Conservation (phyloP, 2,329 filamentous ascomycete genomes). For the Fusarium sp. region DNA sequence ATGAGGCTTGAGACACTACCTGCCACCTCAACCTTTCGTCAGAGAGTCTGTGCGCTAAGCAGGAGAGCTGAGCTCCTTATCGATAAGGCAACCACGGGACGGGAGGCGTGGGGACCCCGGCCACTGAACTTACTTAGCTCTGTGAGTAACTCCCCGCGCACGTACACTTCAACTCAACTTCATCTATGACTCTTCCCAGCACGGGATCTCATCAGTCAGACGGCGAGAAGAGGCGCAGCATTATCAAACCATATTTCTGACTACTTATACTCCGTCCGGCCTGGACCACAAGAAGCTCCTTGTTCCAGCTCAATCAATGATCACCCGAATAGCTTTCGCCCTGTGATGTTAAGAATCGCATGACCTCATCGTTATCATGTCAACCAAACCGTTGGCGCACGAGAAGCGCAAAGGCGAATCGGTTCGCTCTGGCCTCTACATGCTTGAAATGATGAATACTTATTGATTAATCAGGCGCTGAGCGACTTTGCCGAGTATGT, state of each 20-base stretch:
- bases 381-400: slow-evolving; percentile 74
- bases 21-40: neutral
- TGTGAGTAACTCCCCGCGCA: slow-evolving; percentile 43
- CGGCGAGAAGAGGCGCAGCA: slow-evolving; percentile 38
- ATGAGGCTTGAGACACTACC: slow-evolving; percentile 25
- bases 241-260: slow-evolving; percentile 3
- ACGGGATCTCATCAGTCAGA: slow-evolving; percentile 35
- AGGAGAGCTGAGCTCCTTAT: slow-evolving; percentile 25
- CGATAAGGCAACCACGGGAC: slow-evolving; percentile 26
- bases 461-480: slow-evolving; percentile 67
- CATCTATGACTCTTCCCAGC: slow-evolving; percentile 44
- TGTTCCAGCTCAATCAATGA: slow-evolving; percentile 44
- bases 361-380: slow-evolving; percentile 58
- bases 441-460: neutral
- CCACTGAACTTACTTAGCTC: neutral
- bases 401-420: slow-evolving; percentile 90
- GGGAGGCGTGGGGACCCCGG: slow-evolving; percentile 8
- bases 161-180: slow-evolving; percentile 14
- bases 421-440: slow-evolving; percentile 59
- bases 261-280: slow-evolving; percentile 18
- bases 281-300: neutral
- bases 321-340: slow-evolving; percentile 41
- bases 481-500: slow-evolving; percentile 99
- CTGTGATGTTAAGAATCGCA: slow-evolving; percentile 33
- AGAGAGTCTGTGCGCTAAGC: slow-evolving; percentile 11